Evolutionary conservation across 768 basidiomycete genomes (phyloP).

Genomic region (Russula vinacea): DNA sequence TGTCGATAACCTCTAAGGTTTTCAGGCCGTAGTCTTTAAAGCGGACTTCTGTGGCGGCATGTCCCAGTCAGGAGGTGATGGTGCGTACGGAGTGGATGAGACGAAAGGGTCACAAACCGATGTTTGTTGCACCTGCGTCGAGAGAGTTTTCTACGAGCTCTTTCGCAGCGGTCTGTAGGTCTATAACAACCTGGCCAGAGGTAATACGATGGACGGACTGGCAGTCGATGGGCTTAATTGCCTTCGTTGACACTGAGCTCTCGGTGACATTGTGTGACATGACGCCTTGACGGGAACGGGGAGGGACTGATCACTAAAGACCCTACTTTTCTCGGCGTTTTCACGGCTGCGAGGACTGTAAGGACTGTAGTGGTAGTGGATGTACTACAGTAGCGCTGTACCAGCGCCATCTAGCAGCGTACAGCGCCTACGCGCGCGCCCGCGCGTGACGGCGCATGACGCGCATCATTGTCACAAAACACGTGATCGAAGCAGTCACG

Average conservation of each 20-base stretch:
- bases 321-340: neutral
- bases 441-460: too few species aligned
- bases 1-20: constrained; percentile 85
- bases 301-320: neutral
- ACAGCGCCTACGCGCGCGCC: neutral
- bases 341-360: neutral
- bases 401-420: neutral
- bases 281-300: neutral
- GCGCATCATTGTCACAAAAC: constrained; percentile 16
- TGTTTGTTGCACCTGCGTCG: constrained; percentile 83
- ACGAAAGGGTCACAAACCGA: constrained; percentile 54
- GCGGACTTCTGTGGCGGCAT: constrained; percentile 61
- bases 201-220: constrained; percentile 84
- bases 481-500: constrained; percentile 21
- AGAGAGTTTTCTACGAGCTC: constrained; percentile 96
- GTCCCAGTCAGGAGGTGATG: constrained; percentile 5
- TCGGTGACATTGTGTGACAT: constrained; percentile 3
- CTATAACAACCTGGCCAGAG: constrained; percentile 92
- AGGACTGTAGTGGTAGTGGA: neutral
- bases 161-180: constrained; percentile 91
- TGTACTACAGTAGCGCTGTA: neutral
- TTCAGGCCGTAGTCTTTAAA: constrained; percentile 86
- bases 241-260: neutral
- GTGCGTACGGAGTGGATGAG: neutral
- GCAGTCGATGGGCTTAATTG: constrained; percentile 63